Evolutionary conservation across 202 grass and related monocot species (phyloP).

Genomic region (Sporobolus alterniflorus): DNA sequence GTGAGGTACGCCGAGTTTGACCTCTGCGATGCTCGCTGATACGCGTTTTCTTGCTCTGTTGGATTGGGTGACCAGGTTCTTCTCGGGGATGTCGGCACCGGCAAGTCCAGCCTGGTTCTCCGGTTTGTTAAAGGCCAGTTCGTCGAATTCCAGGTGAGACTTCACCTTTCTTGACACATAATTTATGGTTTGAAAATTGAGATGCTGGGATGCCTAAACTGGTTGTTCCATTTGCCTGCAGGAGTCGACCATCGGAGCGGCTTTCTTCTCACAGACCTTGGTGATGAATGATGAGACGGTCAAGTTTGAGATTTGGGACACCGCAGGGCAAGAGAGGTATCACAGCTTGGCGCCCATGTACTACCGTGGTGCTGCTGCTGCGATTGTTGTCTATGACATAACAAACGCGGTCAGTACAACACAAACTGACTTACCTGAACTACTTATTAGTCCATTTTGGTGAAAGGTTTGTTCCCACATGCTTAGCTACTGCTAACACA

Average conservation of each 20-base stretch:
- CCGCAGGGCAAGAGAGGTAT: slow-evolving; percentile 87
- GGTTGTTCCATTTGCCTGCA: slow-evolving; percentile 4
- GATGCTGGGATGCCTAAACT: not conserved
- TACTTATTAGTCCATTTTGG: not conserved
- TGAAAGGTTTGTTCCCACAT: not conserved
- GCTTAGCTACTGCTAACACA: not conserved
- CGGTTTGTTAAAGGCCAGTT: slow-evolving; percentile 92
- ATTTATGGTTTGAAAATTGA: not conserved
- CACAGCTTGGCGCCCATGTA: slow-evolving; percentile 95
- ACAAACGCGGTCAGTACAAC: slow-evolving; percentile 65
- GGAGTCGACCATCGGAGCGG: slow-evolving; percentile 86
- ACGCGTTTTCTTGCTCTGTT: not conserved
- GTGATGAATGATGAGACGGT: slow-evolving; percentile 76
- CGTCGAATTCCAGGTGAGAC: slow-evolving; percentile 80
- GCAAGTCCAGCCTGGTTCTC: slow-evolving; percentile 93
- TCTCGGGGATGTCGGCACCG: slow-evolving; percentile 81
- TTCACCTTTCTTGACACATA: not conserved
- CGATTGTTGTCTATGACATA: slow-evolving; percentile 85
- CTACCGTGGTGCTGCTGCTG: slow-evolving; percentile 75
- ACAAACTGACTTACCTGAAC: not conserved
- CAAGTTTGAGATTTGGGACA: slow-evolving; percentile 96
- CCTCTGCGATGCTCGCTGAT: not conserved
- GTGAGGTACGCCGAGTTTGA: not conserved
- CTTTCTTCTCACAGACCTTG: slow-evolving; percentile 92
- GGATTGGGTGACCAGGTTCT: slow-evolving; percentile 54